These are phyloP conservation scores for Mycena filopes DNA, from an alignment of 768 basidiomycete species.

Conservation along the genomic window DNA sequence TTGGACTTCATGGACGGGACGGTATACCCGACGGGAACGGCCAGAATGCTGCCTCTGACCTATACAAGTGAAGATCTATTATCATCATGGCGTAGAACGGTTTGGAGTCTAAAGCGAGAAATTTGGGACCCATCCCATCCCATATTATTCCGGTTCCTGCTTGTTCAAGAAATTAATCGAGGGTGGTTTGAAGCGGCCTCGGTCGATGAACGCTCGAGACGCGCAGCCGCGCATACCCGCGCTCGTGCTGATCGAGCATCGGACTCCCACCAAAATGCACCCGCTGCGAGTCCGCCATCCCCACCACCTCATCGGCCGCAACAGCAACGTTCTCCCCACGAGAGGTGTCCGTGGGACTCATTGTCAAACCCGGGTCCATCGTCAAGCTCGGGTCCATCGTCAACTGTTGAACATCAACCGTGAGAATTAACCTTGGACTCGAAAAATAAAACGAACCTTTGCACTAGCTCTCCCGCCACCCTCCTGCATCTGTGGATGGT, in stretches of 20 bases:
- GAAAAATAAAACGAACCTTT: neutral
- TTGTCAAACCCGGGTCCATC: slow-evolving; percentile 7
- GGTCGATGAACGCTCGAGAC: slow-evolving; percentile 19
- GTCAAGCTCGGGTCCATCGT: slow-evolving; percentile 1
- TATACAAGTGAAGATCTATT: too few species aligned
- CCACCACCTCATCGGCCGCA: slow-evolving; percentile 10
- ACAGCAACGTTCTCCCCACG: slow-evolving; percentile 9
- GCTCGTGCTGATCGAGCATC: slow-evolving; percentile 22
- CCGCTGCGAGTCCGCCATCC: neutral
- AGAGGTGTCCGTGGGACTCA: neutral
- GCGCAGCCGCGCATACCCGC: slow-evolving; percentile 23
- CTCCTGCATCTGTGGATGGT: slow-evolving; percentile 11
- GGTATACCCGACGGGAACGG: too few species aligned
- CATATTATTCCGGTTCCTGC: too few species aligned
- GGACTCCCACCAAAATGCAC: slow-evolving; percentile 28
- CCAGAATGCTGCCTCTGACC: too few species aligned
- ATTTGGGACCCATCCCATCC: too few species aligned
- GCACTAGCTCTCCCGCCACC: neutral
- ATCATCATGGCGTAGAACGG: too few species aligned
- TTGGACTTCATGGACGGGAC: too few species aligned
- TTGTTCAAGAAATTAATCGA: too few species aligned
- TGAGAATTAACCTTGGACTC: neutral
- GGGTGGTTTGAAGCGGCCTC: neutral
- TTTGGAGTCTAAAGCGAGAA: too few species aligned
- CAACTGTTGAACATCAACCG: neutral